These are phyloP conservation scores for Kurtzmaniella fragi DNA, from an alignment of 805 yeast species.

Conservation along the genomic window DNA sequence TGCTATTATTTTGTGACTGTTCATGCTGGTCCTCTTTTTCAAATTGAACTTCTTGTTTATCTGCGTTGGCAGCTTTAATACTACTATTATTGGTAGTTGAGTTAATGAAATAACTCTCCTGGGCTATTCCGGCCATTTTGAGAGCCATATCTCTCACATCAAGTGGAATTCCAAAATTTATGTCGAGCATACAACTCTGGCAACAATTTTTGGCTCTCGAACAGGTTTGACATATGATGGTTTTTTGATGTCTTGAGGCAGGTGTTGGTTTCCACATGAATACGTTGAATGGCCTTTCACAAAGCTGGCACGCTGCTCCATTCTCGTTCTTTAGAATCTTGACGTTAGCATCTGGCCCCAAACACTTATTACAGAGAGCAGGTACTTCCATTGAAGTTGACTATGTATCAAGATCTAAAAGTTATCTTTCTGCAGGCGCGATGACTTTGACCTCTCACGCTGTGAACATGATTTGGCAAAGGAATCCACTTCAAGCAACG, in stretches of 20 bases:
- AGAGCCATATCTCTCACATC: conserved; percentile 76
- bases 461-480: too few species aligned
- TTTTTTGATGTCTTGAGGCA: conserved; percentile 46
- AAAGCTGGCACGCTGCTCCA: conserved; percentile 81
- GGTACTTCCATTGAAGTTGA: conserved; percentile 34
- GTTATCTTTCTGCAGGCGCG: neutral
- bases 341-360: conserved; percentile 63
- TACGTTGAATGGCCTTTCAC: conserved; percentile 80
- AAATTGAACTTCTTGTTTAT: conserved; percentile 49
- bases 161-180: conserved; percentile 76
- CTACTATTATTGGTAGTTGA: conserved; percentile 23
- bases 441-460: too few species aligned
- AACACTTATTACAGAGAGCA: conserved; percentile 67
- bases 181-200: conserved; percentile 81
- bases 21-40: conserved; percentile 14
- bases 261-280: conserved; percentile 64
- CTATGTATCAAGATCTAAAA: neutral
- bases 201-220: conserved; percentile 78
- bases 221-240: conserved; percentile 76
- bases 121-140: conserved; percentile 56
- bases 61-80: conserved; percentile 36
- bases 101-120: conserved; percentile 11
- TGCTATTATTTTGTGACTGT: conserved; percentile 12
- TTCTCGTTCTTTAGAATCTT: conserved; percentile 63
- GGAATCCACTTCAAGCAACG: too few species aligned